Conservation (phyloP, 2,329 filamentous ascomycete genomes). For the Microthyrium microscopicum region DNA sequence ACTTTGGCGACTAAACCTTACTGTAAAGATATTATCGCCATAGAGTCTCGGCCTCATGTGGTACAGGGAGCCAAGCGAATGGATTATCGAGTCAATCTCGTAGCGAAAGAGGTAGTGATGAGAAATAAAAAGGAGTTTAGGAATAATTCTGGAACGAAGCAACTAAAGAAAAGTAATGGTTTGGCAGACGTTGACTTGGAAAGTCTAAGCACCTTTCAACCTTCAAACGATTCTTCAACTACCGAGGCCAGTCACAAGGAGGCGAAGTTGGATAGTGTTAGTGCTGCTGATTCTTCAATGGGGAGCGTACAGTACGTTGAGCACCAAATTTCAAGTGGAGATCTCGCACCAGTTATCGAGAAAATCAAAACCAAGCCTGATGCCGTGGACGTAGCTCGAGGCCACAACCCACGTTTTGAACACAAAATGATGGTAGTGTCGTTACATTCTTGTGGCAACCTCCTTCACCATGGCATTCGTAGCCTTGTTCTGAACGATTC, state of each 20-base stretch:
- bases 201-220: no score
- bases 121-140: constrained; percentile 70
- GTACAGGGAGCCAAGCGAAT: constrained; percentile 71
- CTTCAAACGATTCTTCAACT: no score
- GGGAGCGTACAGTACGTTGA: constrained; percentile 65
- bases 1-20: constrained; percentile 74
- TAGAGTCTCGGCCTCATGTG: constrained; percentile 75
- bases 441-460: constrained; percentile 91
- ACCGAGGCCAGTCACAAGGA: no score
- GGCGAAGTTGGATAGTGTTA: no score
- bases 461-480: constrained; percentile 86
- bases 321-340: constrained; percentile 55
- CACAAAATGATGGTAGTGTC: constrained; percentile 64
- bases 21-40: constrained; percentile 72
- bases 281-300: no score
- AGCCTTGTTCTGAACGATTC: constrained; percentile 70
- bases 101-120: constrained; percentile 54
- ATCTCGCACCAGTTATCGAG: constrained; percentile 50
- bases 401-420: not conserved
- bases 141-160: no score
- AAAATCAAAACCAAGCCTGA: constrained; percentile 30
- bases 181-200: no score
- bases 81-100: constrained; percentile 66
- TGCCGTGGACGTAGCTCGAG: constrained; percentile 15
- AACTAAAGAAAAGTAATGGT: no score